Evolutionary conservation across 176 grass and related monocot genomes (phyloP).

Genomic region (Canna indica): DNA sequence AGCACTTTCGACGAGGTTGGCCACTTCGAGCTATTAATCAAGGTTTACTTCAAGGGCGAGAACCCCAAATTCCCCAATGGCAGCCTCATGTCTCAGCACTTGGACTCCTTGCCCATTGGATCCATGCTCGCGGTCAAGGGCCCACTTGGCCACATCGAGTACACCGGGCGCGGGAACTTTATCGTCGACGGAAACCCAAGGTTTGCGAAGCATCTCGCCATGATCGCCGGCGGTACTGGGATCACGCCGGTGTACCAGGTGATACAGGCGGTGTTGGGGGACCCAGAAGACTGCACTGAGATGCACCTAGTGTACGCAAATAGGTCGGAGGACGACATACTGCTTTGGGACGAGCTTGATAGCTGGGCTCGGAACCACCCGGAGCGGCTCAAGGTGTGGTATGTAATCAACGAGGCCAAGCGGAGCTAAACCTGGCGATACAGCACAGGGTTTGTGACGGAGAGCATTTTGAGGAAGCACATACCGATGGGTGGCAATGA

Average conservation of each 20-base stretch:
- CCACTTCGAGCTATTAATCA: conserved; percentile 73
- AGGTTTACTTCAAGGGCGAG: conserved; percentile 63
- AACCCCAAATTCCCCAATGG: conserved; percentile 45
- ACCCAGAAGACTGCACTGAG: conserved; percentile 7
- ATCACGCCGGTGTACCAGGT: conserved; percentile 88
- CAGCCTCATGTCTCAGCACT: conserved; percentile 47
- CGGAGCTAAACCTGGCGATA: conserved; percentile 33
- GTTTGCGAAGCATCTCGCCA: conserved; percentile 36
- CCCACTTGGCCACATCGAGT: conserved; percentile 8
- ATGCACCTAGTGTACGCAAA: conserved; percentile 14
- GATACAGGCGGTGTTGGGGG: conserved; percentile 50
- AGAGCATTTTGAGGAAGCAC: conserved; percentile 43
- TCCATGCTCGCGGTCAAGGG: conserved; percentile 3
- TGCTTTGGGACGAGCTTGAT: conserved; percentile 55
- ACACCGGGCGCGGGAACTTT: conserved; percentile 39
- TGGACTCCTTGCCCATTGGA: conserved; percentile 4
- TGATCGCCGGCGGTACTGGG: conserved; percentile 75
- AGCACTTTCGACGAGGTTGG: conserved; percentile 33
- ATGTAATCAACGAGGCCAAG: conserved; percentile 31
- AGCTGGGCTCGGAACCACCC: conserved; percentile 34
- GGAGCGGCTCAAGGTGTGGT: conserved; percentile 71
- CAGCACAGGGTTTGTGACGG: conserved; percentile 45
- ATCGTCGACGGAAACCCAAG: conserved; percentile 31
- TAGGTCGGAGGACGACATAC: conserved; percentile 38
- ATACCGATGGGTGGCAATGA: conserved; percentile 39